Conservation (phyloP, 1,139 yeast genomes). For the Diutina ranongensis region DNA sequence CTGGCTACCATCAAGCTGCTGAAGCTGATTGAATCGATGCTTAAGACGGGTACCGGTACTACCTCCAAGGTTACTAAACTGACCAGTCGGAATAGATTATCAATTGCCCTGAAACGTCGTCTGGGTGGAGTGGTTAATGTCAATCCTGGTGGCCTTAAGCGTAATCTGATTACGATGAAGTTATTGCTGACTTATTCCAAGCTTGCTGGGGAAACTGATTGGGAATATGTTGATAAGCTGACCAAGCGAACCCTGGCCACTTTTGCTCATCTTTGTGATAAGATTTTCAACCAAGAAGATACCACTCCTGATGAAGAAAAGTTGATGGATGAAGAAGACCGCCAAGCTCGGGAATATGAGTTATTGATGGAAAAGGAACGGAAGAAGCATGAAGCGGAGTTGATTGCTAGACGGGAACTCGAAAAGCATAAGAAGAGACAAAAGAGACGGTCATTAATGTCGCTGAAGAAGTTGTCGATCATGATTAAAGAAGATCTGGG, state of each 20-base stretch:
- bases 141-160: conserved; percentile 32
- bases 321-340: conserved; percentile 38
- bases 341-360: conserved; percentile 36
- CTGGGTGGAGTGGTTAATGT: neutral
- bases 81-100: neutral
- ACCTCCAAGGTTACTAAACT: neutral
- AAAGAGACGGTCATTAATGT: conserved; percentile 31
- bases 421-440: conserved; percentile 34
- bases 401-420: conserved; percentile 33
- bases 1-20: neutral
- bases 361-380: conserved; percentile 38
- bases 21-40: conserved; percentile 5
- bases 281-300: conserved; percentile 49
- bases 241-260: conserved; percentile 69
- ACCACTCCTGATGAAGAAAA: conserved; percentile 48
- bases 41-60: neutral
- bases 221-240: conserved; percentile 64
- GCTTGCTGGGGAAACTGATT: conserved; percentile 52
- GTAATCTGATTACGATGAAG: conserved; percentile 62
- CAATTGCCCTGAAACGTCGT: conserved; percentile 3
- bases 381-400: conserved; percentile 38
- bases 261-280: conserved; percentile 67
- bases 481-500: conserved; percentile 15
- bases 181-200: conserved; percentile 62
- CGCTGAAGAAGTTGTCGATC: conserved; percentile 30